Base-by-base conservation (phyloP, 108 stramenopile species). In the Seminavis robusta region DNA sequence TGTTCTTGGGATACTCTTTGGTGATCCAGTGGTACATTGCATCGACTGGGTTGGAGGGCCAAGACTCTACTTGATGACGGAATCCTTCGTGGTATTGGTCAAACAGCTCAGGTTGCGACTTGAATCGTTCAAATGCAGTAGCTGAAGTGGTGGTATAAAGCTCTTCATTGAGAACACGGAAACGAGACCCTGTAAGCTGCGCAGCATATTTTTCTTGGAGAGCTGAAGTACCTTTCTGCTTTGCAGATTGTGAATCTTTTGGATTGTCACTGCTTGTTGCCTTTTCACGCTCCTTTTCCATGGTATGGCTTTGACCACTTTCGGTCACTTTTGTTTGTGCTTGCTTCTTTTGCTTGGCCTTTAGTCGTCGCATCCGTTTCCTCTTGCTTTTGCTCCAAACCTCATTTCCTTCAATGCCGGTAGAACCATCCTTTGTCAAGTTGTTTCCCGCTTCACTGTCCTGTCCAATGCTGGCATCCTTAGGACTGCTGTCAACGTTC, bases 1-100 rank as follows among this genome's bases (percentile, higher is more conserved):
- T 47, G 29, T 9, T 47, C 23, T 45, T 19, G 20, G 10, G 17
- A 27, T 19, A 32, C 47, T 60, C 24, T 8, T 38, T 33, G 44
- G 44, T 0, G 37, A 96, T 55, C 86, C 79, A 79, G 26, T 75
- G 66, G 15, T 90, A 90, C 37, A 99, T 92, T 8, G 92, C 72
- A 65, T 96, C 94, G n/a, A 98, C 82, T 0, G 98, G 98, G 77
- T 99, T 97, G 50, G 80, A 75, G 2, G 98, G 98, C 99, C 99
- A 99, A 13, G 73, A 61, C 49, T 81, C 62, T 8, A 89, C 96
- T 73, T 99, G 99, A 70, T 90, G 88, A 6, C 95, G 74, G 71
- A 95, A 99, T 11, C 99, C 99, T 21, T 80, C 75, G 65, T 99
- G 99, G 63, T 99, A 99, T 52, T 96, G 87, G 46, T 96, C 80